These are phyloP conservation scores for Globisporangium perplexum DNA, from an alignment of 352 stramenopile genomes.

Conservation along the genomic window DNA sequence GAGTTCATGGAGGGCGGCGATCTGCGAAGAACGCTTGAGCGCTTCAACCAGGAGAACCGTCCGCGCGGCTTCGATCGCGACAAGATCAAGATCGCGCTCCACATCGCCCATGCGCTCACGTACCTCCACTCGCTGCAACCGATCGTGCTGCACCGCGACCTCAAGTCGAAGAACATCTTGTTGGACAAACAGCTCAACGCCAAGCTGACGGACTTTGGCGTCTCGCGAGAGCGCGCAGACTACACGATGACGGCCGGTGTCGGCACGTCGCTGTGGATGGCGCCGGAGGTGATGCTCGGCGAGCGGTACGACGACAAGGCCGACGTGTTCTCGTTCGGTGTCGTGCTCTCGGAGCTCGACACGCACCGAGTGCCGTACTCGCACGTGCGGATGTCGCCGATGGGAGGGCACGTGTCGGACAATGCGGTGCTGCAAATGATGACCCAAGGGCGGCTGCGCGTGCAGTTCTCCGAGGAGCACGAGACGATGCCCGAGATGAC, in stretches of 20 bases:
- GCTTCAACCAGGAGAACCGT: constrained; percentile 22
- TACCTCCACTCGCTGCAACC: not conserved
- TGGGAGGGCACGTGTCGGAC: too few species aligned
- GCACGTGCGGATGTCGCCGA: too few species aligned
- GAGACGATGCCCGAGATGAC: too few species aligned
- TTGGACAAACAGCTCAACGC: constrained; percentile 16
- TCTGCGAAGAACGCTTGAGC: constrained; percentile 21
- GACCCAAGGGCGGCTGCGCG: too few species aligned
- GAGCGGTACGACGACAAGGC: constrained; percentile 36
- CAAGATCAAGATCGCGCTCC: constrained; percentile 45
- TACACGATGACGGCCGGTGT: constrained; percentile 38
- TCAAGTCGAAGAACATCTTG: not conserved
- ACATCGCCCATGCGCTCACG: constrained; percentile 14
- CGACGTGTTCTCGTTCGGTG: constrained; percentile 46
- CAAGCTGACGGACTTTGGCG: constrained; percentile 19
- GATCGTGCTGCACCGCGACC: not conserved
- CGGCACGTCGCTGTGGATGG: constrained; percentile 56
- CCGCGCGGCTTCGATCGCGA: constrained; percentile 34
- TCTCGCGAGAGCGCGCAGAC: constrained; percentile 28
- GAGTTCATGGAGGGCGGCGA: constrained; percentile 47
- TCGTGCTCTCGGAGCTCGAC: constrained; percentile 39
- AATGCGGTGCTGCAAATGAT: too few species aligned
- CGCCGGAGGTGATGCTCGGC: constrained; percentile 47
- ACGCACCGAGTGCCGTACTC: constrained; percentile 36
- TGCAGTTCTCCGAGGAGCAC: too few species aligned